These are phyloP conservation scores for Cordyceps cicadae DNA, from an alignment of 2,329 filamentous ascomycete species.

Conservation along the genomic window DNA sequence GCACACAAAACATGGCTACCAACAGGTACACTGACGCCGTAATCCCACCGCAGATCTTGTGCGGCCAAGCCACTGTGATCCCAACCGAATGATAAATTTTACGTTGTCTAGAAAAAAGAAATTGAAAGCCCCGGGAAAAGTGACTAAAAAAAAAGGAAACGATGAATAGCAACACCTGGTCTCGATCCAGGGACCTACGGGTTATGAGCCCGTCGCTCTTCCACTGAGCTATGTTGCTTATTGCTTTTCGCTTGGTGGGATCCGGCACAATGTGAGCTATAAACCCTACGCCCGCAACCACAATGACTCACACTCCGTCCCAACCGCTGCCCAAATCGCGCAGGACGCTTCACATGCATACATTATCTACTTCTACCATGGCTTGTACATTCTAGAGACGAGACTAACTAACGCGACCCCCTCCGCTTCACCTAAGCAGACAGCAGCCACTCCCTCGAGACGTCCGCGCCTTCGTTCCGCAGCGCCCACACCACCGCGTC, in stretches of 20 bases:
- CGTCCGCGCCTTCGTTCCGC: constrained; percentile 41
- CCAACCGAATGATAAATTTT: too few species aligned
- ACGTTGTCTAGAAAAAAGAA: background rate
- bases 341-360: too few species aligned
- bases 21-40: background rate
- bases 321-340: background rate
- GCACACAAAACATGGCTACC: background rate
- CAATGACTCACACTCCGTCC: background rate
- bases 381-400: background rate
- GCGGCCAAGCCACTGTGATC: background rate
- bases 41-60: background rate
- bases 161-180: constrained; percentile 11
- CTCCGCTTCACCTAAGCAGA: background rate
- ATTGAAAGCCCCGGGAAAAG: background rate
- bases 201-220: constrained; percentile 13
- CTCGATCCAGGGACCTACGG: constrained; percentile 13
- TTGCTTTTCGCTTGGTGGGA: background rate
- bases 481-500: constrained; percentile 72
- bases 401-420: too few species aligned
- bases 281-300: background rate
- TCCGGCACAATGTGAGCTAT: background rate
- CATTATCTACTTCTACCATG: background rate
- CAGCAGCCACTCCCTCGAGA: constrained; percentile 24
- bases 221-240: constrained; percentile 13
- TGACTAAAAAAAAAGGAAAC: background rate